These are phyloP conservation scores for Ophiostoma pallidulum DNA, from an alignment of 2,329 filamentous ascomycete species.

Conservation along the genomic window DNA sequence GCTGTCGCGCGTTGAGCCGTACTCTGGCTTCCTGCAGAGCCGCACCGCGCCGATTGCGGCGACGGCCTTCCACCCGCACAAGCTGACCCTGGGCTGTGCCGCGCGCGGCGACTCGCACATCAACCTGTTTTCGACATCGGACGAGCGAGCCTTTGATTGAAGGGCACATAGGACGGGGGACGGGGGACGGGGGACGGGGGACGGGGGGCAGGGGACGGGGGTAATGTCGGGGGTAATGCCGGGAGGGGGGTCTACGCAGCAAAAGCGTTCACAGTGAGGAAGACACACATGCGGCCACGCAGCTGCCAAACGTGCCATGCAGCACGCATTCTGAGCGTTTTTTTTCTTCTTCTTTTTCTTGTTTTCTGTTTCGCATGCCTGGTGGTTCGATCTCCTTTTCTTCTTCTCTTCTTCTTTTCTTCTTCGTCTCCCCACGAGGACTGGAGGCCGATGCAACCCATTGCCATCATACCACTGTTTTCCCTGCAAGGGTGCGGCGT, in stretches of 20 bases:
- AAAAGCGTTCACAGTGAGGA: too few species aligned
- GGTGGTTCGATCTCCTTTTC: background rate
- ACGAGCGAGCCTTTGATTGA: conserved; percentile 14
- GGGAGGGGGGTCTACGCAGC: too few species aligned
- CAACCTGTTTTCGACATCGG: conserved; percentile 66
- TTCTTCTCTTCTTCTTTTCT: background rate
- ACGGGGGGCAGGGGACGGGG: too few species aligned
- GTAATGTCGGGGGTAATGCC: too few species aligned
- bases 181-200: too few species aligned
- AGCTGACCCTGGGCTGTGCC: conserved; percentile 80
- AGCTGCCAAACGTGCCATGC: too few species aligned
- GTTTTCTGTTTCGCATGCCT: background rate
- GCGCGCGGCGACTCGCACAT: conserved; percentile 82
- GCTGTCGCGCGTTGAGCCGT: conserved; percentile 78
- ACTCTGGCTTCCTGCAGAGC: conserved; percentile 77
- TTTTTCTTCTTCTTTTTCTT: background rate
- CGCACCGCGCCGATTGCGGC: conserved; percentile 74
- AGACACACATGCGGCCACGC: too few species aligned
- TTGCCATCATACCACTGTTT: too few species aligned
- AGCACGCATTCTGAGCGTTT: background rate
- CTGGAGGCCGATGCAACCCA: too few species aligned
- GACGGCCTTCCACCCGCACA: conserved; percentile 91
- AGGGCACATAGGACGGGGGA: too few species aligned
- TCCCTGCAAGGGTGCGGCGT: too few species aligned
- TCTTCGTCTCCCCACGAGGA: too few species aligned